These are phyloP conservation scores for Salix suchowensis DNA, from an alignment of 345 rosid genomes.

Conservation along the genomic window DNA sequence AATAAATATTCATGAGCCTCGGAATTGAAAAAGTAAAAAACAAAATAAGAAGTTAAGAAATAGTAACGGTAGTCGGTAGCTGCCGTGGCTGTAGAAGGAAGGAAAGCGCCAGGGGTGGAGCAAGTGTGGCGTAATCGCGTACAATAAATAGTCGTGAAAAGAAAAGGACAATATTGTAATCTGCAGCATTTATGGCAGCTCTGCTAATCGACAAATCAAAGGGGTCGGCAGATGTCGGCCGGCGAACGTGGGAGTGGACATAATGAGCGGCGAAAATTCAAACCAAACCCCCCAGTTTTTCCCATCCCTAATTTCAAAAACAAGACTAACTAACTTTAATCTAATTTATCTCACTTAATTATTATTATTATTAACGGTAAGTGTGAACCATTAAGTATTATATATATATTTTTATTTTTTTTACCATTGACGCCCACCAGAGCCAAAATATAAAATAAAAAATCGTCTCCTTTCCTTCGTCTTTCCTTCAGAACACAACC, in stretches of 20 bases:
- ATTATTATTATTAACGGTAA: background rate
- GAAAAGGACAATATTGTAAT: conserved; percentile 35
- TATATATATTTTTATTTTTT: background rate
- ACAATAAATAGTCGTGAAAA: background rate
- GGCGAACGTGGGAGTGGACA: conserved; percentile 34
- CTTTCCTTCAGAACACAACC: background rate
- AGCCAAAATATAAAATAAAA: conserved; percentile 15
- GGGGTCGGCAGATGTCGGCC: conserved; percentile 76
- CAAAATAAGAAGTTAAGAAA: no score
- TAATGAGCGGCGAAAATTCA: conserved; percentile 28
- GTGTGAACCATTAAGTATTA: background rate
- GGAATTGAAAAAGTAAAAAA: no score
- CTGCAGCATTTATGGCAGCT: conserved; percentile 22
- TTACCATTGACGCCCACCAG: conserved; percentile 9
- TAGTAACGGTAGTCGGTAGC: no score
- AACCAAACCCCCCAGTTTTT: conserved; percentile 1
- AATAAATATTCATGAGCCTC: no score
- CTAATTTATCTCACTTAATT: background rate
- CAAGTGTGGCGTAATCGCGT: no score
- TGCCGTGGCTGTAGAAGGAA: background rate
- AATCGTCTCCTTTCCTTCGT: background rate
- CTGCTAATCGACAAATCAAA: conserved; percentile 44
- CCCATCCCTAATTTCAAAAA: conserved; percentile 6
- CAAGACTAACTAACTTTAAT: background rate
- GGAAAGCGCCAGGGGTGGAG: background rate